phyloP scores from a whole-genome alignment of 1,139 yeast genomes.

The Zhuliangozyma parablackwelliae region DNA sequence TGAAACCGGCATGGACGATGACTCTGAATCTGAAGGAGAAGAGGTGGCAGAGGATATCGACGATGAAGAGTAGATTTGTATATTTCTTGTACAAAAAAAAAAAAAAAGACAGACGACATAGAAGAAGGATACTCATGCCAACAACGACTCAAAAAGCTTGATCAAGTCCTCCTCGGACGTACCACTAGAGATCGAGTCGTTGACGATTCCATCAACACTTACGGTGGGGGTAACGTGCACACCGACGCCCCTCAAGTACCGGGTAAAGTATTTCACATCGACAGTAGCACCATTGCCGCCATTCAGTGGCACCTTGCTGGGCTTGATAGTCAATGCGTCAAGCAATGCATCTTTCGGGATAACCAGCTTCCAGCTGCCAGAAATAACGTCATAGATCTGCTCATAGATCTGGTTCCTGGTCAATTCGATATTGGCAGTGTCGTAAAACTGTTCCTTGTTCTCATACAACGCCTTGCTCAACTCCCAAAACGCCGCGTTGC shows the following conservation, averaged over 20 bases:
- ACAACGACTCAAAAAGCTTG: slow-evolving; percentile 19
- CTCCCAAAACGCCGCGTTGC: slow-evolving; percentile 49
- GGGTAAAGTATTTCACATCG: slow-evolving; percentile 71
- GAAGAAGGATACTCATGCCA: no score
- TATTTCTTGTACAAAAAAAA: no score
- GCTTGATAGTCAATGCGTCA: slow-evolving; percentile 24
- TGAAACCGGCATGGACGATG: slow-evolving; percentile 57
- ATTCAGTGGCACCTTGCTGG: slow-evolving; percentile 34
- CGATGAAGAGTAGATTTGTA: slow-evolving; percentile 3
- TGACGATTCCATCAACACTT: slow-evolving; percentile 60
- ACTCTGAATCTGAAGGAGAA: slow-evolving; percentile 54
- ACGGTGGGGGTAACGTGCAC: slow-evolving; percentile 87
- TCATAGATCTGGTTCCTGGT: slow-evolving; percentile 55
- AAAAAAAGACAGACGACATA: slow-evolving; percentile 1
- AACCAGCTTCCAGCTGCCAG: slow-evolving; percentile 29
- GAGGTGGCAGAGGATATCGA: slow-evolving; percentile 21
- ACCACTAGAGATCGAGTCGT: slow-evolving; percentile 36
- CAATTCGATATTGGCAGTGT: slow-evolving; percentile 51
- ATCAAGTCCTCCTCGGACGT: slow-evolving; percentile 30
- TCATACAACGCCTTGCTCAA: slow-evolving; percentile 53
- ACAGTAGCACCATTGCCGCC: slow-evolving; percentile 54
- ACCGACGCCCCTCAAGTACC: slow-evolving; percentile 71
- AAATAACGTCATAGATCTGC: slow-evolving; percentile 51
- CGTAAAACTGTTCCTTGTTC: slow-evolving; percentile 54
- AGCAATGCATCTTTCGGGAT: slow-evolving; percentile 36